Base-by-base conservation (phyloP, 495 filamentous ascomycete species). In the Neurospora intermedia region DNA sequence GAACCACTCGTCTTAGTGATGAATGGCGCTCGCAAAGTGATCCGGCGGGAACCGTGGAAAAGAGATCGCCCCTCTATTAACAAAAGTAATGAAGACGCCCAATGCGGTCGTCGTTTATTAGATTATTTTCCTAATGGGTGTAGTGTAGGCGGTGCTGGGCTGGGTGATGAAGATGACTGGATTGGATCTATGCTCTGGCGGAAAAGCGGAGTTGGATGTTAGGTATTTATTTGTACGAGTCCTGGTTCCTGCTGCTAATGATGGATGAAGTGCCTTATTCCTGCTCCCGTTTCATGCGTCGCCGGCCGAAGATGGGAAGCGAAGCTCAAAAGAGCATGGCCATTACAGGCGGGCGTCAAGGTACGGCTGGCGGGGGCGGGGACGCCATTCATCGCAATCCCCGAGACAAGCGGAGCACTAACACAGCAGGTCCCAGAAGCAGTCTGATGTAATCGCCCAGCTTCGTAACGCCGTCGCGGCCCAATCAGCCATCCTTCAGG, bases 401-500 rank as follows among this genome's bases (percentile, higher is more conserved):
- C n/a, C 7, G 48, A 62, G 48, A 62, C 54, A 66, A 35, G 54
- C n/a, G n/a, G n/a, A n/a, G n/a, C 54, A 35, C 54, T 66, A 39
- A 1, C 6, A 66, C 54, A 35, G 54, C 54, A 66, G 54, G 54
- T 66, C 54, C 27, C 75, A 8, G n/a, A 73, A 39, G 72, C 66
- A 69, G 66, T 71, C 77, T 77, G 77, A 78, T 75, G 76, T 76
- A 77, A 77, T 76, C 48, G 41, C 73, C 70, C 76, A 41, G 74
- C 75, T 72, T 40, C 78, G 78, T 80, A 78, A 78, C 78, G 70
- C 54, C 23, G 13, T 66, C 54, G 54, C 54, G 15, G 77, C 79
- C 79, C 78, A 80, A 81, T 79, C 78, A 77, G 71, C 70, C 75
- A 41, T 15, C 59, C 43, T 78, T 76, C 77, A 80, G 78, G 77